phyloP scores from a whole-genome alignment of 202 grass and related monocot species.

The Schoenoplectus triqueter region DNA sequence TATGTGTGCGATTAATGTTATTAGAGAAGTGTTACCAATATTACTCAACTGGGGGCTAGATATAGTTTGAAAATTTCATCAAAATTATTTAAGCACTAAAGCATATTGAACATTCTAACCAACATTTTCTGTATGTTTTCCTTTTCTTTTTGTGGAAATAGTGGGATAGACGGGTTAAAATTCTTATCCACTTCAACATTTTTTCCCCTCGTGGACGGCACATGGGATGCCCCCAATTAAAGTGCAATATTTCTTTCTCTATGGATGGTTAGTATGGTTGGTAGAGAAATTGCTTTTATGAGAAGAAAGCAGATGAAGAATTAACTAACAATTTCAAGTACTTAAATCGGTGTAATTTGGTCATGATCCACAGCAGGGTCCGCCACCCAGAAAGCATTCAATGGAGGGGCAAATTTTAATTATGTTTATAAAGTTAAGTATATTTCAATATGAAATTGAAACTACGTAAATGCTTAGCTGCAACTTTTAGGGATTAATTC shows the following conservation, averaged over 20 bases:
- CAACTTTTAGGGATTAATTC: no score
- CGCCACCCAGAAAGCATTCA: no score
- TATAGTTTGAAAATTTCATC: no score
- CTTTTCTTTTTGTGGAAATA: neutral
- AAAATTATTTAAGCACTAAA: no score
- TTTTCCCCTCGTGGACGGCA: neutral
- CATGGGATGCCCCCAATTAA: neutral
- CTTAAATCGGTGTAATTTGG: neutral
- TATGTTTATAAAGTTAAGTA: no score
- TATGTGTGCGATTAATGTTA: no score
- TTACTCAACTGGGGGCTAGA: no score
- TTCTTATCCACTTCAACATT: neutral
- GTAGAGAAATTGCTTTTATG: neutral
- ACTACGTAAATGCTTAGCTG: no score
- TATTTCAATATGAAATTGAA: no score
- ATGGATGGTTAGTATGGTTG: neutral
- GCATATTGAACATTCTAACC: no score
- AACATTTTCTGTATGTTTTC: neutral
- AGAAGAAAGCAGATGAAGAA: neutral
- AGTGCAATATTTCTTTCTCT: neutral
- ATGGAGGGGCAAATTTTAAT: no score
- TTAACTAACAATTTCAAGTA: neutral
- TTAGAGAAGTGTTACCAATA: no score
- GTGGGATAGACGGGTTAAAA: conserved; percentile 2
- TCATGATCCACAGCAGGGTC: neutral